Base-by-base conservation (phyloP, 164 flowering plant species). In the Vitis rupestris region DNA sequence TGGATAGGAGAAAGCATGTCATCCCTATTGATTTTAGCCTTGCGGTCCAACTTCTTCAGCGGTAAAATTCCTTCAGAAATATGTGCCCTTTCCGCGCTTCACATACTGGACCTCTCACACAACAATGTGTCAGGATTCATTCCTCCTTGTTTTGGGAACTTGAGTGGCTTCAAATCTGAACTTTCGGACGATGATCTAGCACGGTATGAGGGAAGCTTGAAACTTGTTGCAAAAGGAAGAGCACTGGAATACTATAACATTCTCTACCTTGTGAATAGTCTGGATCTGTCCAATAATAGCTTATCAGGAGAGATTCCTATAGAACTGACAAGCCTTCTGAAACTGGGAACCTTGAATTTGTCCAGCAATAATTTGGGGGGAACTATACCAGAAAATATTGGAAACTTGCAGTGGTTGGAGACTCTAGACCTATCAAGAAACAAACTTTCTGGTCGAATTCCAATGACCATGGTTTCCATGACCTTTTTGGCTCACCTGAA, bases 271-370 rank as follows among this genome's bases (percentile, higher is more conserved):
- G 66, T 74, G 2, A 71, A 68, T 2, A 64, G 47, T 48, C n/a
- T 83, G 17, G 87, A 83, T 56, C 82, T 79, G 10, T 83, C 84
- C 2, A 60, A 59, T 55, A 83, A 81, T 30, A 37, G 54, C 54
- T 55, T 84, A 2, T 10, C 27, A 23, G 83, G 82, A 13, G 69
- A 49, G 9, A 71, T 85, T 1, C 88, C 83, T 17, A 54, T 29
- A 48, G 76, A 27, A 12, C 6, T 75, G 3, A 65, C 64, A 29
- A 61, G 27, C 8, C 77, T 82, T 6, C 2, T 50, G 9, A 64
- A 54, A 2, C 68, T 83, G 66, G 10, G 29, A 0, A 54, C 67
- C 1, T 67, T 83, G 49, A 82, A 85, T 48, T 58, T 81, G 50
- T 81, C 85, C 0, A 8, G 23, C 13, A 84, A 84, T 31, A 77